Percentiles rank a stretch among this genome's conserved stretches.
These are phyloP conservation scores for Hortiboletus rubellus DNA, from an alignment of 1,284 basidiomycete genomes.

Conservation along the genomic window DNA sequence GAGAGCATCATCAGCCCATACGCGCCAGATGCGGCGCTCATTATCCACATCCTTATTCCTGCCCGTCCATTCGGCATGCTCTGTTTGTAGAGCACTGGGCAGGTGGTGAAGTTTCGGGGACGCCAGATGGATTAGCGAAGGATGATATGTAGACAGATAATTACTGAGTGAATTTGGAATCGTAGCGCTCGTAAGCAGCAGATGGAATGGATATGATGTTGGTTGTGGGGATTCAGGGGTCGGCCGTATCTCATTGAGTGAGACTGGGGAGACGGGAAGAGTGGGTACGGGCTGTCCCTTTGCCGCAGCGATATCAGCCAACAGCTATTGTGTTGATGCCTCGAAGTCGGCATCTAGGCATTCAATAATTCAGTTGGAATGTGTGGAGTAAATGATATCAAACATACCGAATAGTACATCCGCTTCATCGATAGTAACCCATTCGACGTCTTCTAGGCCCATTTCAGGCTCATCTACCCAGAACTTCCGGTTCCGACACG, in stretches of 20 bases:
- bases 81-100: slow-evolving; percentile 65
- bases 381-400: not conserved
- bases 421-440: slow-evolving; percentile 87
- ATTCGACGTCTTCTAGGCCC: slow-evolving; percentile 67
- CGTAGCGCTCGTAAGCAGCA: slow-evolving; percentile 84
- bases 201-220: slow-evolving; percentile 67
- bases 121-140: slow-evolving; percentile 62
- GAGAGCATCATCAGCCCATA: slow-evolving; percentile 73
- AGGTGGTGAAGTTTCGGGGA: slow-evolving; percentile 80
- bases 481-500: slow-evolving; percentile 65
- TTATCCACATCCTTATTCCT: slow-evolving; percentile 80
- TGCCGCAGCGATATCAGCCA: slow-evolving; percentile 68
- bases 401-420: slow-evolving; percentile 81
- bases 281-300: slow-evolving; percentile 50
- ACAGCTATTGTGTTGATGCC: slow-evolving; percentile 62
- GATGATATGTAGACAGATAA: slow-evolving; percentile 64
- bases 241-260: slow-evolving; percentile 14
- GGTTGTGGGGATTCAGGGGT: slow-evolving; percentile 22
- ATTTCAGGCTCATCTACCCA: slow-evolving; percentile 51
- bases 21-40: slow-evolving; percentile 65
- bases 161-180: slow-evolving; percentile 74
- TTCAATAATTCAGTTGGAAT: not conserved
- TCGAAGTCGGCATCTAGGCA: slow-evolving; percentile 70
- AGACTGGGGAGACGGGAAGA: slow-evolving; percentile 23
- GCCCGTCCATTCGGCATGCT: slow-evolving; percentile 74